Base-by-base conservation (phyloP, 2,329 filamentous ascomycete genomes). In the Aureobasidium sp. region DNA sequence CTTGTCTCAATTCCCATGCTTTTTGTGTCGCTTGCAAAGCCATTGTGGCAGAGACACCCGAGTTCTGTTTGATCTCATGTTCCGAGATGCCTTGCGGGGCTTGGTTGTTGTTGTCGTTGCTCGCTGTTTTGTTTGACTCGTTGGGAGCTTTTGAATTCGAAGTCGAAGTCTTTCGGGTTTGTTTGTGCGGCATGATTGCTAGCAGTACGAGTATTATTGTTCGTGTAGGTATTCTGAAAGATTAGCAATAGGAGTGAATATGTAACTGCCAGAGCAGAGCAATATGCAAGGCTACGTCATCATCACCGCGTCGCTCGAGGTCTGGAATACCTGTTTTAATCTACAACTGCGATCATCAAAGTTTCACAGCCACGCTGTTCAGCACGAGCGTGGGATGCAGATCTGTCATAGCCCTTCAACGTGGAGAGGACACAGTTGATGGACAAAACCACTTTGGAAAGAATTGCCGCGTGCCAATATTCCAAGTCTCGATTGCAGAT, bases 1-100 rank as follows among this genome's bases (percentile, higher is more conserved):
- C 74, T 67, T 76, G 73, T 47, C 72, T 68, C n/a, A 74, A 58
- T 2, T 76, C 73, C 67, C 70, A 73, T 2, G 74, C 74, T 49
- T 76, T 75, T 63, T 74, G 71, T 34, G 67, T 65, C 0, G 72
- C 74, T 64, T 74, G 31, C 17, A 75, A 68, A 8, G 73, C 73
- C 67, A 73, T 69, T 15, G 61, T 69, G n/a, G 73, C 73, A 8
- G 72, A 73, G n/a, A 74, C 68, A 31, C 70, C 71, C 6, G 73
- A 71, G 65, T 73, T 74, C 57, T 75, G 73, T 56, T 74, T 74
- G 58, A 74, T 69, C n/a, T 75, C 73, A 63, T 68, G 68, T 11
- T 74, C 69, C 1, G 73, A 69, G 36, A 75, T 73, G 48, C 51
- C 34, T 20, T 63, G 42, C 47, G 37, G 52, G 52, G 29, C 39